phyloP scores from a whole-genome alignment of 148 eudicot species.

The Talinum fruticosum region DNA sequence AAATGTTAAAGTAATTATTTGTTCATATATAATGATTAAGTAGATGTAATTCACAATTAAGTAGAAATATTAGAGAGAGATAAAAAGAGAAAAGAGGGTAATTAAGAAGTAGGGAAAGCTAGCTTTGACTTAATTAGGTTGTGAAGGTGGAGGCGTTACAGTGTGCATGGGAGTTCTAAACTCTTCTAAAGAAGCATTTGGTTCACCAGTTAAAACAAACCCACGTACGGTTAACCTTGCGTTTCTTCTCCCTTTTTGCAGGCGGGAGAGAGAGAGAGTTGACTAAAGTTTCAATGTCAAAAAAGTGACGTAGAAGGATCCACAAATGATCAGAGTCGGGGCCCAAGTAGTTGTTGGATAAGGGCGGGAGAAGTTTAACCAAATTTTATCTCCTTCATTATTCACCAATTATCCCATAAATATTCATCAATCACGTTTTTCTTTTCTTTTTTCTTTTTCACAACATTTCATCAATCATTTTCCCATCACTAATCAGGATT shows the following conservation, averaged over 20 bases:
- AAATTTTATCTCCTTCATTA: not conserved
- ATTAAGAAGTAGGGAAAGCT: not conserved
- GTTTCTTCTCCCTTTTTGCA: constrained; percentile 5
- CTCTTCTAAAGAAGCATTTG: not conserved
- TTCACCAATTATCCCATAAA: not conserved
- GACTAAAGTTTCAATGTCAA: constrained; percentile 44
- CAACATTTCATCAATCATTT: no score
- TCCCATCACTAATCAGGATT: no score
- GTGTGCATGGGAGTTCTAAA: not conserved
- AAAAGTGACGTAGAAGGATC: constrained; percentile 57
- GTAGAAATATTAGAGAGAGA: not conserved
- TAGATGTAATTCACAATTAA: no score
- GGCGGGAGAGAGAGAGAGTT: constrained; percentile 34
- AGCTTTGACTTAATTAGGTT: not conserved
- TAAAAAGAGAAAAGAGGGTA: not conserved
- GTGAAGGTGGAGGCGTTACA: constrained; percentile 1
- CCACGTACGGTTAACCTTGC: constrained; percentile 22
- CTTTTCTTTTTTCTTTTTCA: no score
- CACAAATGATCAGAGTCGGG: constrained; percentile 45
- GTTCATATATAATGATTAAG: no score
- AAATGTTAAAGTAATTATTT: no score
- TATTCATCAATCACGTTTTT: not conserved
- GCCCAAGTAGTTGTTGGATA: constrained; percentile 52
- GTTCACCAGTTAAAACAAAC: constrained; percentile 26
- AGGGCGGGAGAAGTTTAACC: constrained; percentile 21